Conservation (phyloP, 345 rosid genomes). For the Heritiera littoralis region DNA sequence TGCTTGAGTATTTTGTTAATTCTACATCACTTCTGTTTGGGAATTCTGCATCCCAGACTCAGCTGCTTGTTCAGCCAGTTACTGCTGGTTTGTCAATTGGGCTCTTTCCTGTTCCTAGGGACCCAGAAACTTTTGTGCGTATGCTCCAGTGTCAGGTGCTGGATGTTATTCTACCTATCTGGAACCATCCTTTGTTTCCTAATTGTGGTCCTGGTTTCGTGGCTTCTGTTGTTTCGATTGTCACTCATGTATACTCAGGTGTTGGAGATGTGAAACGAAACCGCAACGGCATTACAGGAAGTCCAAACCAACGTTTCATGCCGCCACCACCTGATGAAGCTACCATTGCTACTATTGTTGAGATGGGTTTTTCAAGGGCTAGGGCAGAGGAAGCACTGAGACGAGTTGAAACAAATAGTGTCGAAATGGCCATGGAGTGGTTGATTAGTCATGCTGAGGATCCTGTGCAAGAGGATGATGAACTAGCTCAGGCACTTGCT, state of each 20-base stretch:
- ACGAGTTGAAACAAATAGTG: conserved; percentile 92
- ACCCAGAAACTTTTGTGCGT: conserved; percentile 81
- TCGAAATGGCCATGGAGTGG: conserved; percentile 99
- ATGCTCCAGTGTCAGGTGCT: conserved; percentile 91
- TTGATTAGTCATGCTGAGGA: conserved; percentile 81
- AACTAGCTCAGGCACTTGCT: conserved; percentile 94
- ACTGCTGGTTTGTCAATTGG: conserved; percentile 88
- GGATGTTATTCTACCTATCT: conserved; percentile 81
- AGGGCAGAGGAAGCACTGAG: conserved; percentile 95
- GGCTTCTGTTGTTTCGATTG: conserved; percentile 71
- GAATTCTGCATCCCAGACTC: conserved; percentile 75
- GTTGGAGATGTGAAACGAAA: conserved; percentile 81
- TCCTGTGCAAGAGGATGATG: conserved; percentile 97
- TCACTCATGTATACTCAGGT: conserved; percentile 83
- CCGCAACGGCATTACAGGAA: conserved; percentile 63
- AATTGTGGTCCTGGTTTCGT: conserved; percentile 73
- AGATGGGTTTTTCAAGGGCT: conserved; percentile 97
- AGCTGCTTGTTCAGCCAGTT: conserved; percentile 86
- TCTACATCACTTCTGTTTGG: conserved; percentile 67
- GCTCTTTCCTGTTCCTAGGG: conserved; percentile 87
- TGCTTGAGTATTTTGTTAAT: conserved; percentile 85
- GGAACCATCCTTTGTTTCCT: conserved; percentile 86
- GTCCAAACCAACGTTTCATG: conserved; percentile 65
- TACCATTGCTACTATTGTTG: conserved; percentile 82
- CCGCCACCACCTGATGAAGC: conserved; percentile 93